Base-by-base conservation (phyloP, 169 alveolate species). In the Babesia sp. region DNA sequence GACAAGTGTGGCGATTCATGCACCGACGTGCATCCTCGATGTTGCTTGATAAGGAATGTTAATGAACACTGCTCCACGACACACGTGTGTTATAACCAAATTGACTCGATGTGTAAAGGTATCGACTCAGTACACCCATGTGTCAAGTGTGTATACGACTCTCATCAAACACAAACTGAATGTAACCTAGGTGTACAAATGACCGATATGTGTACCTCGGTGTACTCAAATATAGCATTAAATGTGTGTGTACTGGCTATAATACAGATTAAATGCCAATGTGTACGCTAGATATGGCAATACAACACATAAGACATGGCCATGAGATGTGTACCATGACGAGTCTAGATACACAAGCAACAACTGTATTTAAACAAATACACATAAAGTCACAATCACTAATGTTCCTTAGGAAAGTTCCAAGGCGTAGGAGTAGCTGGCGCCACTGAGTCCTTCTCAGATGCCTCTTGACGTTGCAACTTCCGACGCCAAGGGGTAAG, bases 401-500 rank as follows among this genome's bases (percentile, higher is more conserved):
- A 79, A 53, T 79, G 87, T 14, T 71, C 68, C 33, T 51, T 48
- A 24, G 87, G 87, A 41, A 46, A 69, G 26, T 56, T 46, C 82
- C 82, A 79, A 12, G 87, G 87, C 1, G 87, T 79, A 16, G 87
- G 87, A 14, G 59, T 56, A n/a, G 87, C 87, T 12, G 73, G 75
- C n/a, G 37, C 64, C 22, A 58, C 22, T 12, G 66, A 59, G n/a
- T 29, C 24, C 1, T 36, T 28, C 7, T 66, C 73, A 0, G 45
- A 86, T 34, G 60, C 73, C 1, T 71, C 58, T n/a, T 41, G 29
- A 37, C 71, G 69, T 22, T 59, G 44, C n/a, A 68, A 59, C 37
- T 72, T 81, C 66, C 93, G 84, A 75, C 93, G 71, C 93, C 93
- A 89, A 31, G 93, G 93, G 31, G 93, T 89, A 54, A 89, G 82